phyloP scores from a whole-genome alignment of 2,329 filamentous ascomycete genomes.

The Botrytis cinerea region DNA sequence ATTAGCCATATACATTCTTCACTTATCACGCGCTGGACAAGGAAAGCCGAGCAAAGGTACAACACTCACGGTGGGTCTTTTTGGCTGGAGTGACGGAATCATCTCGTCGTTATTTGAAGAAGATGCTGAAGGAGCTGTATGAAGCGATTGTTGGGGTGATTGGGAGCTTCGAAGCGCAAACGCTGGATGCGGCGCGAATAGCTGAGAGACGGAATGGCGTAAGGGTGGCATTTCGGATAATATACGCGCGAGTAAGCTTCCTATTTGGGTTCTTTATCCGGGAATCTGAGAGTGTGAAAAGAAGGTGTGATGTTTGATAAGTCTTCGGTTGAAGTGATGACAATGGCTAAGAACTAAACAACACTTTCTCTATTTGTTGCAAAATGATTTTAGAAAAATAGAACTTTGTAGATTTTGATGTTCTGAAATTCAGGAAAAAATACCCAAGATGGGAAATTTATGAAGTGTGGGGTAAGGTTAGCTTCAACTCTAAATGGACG shows the following conservation, averaged over 20 bases:
- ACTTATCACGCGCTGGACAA: not conserved
- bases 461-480: constrained; percentile 25
- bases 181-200: constrained; percentile 30
- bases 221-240: constrained; percentile 11
- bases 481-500: constrained; percentile 23
- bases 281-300: not conserved
- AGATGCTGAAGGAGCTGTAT: not conserved
- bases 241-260: not conserved
- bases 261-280: constrained; percentile 1
- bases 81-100: constrained; percentile 25
- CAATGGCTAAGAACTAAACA: not conserved
- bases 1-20: not conserved
- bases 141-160: not conserved
- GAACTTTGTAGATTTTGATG: not conserved
- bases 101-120: not conserved
- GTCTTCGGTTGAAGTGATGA: not conserved
- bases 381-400: not conserved
- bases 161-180: not conserved
- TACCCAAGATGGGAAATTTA: constrained; percentile 6
- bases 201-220: constrained; percentile 31
- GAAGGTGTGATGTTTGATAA: not conserved
- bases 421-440: not conserved
- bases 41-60: not conserved
- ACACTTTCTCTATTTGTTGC: not conserved
- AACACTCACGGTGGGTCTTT: constrained; percentile 29